phyloP scores from a whole-genome alignment of 169 alveolate species.

The Plasmodium coatneyi region DNA sequence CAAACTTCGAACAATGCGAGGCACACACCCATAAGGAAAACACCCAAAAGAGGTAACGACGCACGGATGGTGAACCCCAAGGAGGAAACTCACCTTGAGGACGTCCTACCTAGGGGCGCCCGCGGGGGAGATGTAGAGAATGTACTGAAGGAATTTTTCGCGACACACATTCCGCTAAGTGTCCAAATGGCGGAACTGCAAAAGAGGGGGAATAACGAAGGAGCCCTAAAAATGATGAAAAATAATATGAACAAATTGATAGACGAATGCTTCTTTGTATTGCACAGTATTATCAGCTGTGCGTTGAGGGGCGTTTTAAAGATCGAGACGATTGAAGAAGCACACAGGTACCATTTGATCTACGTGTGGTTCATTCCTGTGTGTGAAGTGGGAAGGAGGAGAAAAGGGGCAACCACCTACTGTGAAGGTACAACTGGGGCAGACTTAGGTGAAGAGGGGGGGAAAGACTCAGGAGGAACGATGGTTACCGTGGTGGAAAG shows the following conservation, averaged over 20 bases:
- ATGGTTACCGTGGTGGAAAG: background rate
- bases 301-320: constrained; percentile 7
- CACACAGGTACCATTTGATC: constrained; percentile 1
- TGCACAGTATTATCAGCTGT: constrained; percentile 25
- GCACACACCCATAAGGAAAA: background rate
- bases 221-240: constrained; percentile 10
- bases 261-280: constrained; percentile 35
- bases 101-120: background rate
- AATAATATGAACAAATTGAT: constrained; percentile 14
- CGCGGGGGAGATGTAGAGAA: background rate
- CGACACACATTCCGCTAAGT: constrained; percentile 24
- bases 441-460: background rate
- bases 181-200: constrained; percentile 9
- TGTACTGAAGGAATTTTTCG: background rate
- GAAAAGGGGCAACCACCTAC: background rate
- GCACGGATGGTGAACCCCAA: background rate
- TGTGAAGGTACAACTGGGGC: no score
- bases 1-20: background rate
- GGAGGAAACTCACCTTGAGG: constrained; percentile 14
- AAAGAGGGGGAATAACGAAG: constrained; percentile 2
- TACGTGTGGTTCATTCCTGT: constrained; percentile 59
- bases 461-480: background rate
- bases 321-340: constrained; percentile 28
- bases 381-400: background rate
- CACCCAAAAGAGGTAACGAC: background rate